A percentile compares a stretch with the other conserved stretches of the same genome.
Conservation (phyloP, 495 filamentous ascomycete genomes). For the Daldinia grandis region DNA sequence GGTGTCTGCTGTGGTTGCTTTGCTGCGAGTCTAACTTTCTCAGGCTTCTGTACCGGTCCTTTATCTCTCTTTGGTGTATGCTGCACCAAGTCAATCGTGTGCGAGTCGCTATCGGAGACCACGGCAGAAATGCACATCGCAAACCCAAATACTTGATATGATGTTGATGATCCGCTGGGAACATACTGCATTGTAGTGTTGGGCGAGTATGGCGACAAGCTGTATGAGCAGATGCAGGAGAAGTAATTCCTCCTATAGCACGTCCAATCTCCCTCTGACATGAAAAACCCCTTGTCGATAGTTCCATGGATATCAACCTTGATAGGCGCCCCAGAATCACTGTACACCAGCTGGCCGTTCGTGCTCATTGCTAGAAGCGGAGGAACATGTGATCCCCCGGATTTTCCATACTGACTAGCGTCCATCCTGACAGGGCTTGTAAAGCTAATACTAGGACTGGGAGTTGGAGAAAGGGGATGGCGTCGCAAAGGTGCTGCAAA, state of each 20-base stretch:
- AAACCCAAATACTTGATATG: slow-evolving; percentile 69
- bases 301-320: slow-evolving; percentile 81
- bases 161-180: slow-evolving; percentile 46
- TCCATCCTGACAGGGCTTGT: slow-evolving; percentile 60
- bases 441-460: slow-evolving; percentile 53
- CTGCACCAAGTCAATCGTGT: slow-evolving; percentile 87
- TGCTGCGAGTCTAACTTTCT: slow-evolving; percentile 73
- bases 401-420: slow-evolving; percentile 50
- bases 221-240: slow-evolving; percentile 83
- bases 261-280: slow-evolving; percentile 87
- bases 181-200: slow-evolving; percentile 52
- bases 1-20: slow-evolving; percentile 63
- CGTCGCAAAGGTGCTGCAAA: slow-evolving; percentile 56
- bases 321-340: slow-evolving; percentile 60
- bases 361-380: slow-evolving; percentile 67
- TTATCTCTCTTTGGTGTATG: slow-evolving; percentile 97
- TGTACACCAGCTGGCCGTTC: slow-evolving; percentile 66
- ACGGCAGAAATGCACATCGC: slow-evolving; percentile 89
- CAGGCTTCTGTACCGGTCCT: slow-evolving; percentile 82
- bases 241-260: slow-evolving; percentile 98
- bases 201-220: slow-evolving; percentile 60
- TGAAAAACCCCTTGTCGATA: slow-evolving; percentile 94
- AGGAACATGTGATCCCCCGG: slow-evolving; percentile 57
- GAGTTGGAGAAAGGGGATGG: slow-evolving; percentile 61
- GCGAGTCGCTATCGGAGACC: slow-evolving; percentile 78